phyloP scores from a whole-genome alignment of 1,284 basidiomycete species.

The Ganoderma lingzhi region DNA sequence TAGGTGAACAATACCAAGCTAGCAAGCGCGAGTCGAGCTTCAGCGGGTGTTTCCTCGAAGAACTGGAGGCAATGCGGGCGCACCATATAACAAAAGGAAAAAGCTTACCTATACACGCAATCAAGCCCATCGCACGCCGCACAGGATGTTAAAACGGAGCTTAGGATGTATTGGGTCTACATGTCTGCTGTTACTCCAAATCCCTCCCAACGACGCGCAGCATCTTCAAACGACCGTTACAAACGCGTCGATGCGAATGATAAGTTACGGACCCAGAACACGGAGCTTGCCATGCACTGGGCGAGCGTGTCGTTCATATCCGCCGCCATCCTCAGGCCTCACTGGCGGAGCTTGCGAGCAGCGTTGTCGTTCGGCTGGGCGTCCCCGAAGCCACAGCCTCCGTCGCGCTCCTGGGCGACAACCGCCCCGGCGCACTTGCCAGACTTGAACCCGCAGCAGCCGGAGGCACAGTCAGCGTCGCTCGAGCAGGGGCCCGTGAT shows the following conservation, averaged over 20 bases:
- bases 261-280: not conserved
- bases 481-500: constrained; percentile 21
- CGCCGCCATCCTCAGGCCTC: not conserved
- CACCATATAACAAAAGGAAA: not conserved
- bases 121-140: not conserved
- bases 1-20: not conserved
- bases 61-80: not conserved
- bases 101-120: not conserved
- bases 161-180: constrained; percentile 20
- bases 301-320: not conserved
- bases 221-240: constrained; percentile 12
- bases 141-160: not conserved
- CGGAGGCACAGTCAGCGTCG: constrained; percentile 26
- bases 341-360: constrained; percentile 16
- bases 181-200: constrained; percentile 22
- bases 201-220: constrained; percentile 19
- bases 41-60: not conserved
- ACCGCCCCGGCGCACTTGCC: constrained; percentile 28
- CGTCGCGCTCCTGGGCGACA: constrained; percentile 25
- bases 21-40: not conserved
- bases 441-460: constrained; percentile 24
- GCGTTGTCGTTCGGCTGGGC: constrained; percentile 25
- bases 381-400: constrained; percentile 26
- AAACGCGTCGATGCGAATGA: not conserved
- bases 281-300: not conserved